These are phyloP conservation scores for Exophiala xenobiotica DNA, from an alignment of 2,329 filamentous ascomycete species.

Conservation along the genomic window DNA sequence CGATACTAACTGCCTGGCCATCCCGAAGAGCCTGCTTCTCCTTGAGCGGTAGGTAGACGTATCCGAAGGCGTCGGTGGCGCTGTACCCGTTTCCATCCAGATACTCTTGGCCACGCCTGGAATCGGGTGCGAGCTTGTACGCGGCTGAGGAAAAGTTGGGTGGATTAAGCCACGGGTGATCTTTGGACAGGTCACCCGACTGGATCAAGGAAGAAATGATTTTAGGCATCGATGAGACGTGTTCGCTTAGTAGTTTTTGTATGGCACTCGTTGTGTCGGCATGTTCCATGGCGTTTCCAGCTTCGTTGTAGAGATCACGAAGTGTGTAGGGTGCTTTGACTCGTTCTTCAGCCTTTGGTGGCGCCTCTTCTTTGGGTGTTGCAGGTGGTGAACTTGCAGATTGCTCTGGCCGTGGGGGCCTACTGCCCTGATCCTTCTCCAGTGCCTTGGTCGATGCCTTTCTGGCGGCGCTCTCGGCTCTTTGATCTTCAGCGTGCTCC, in stretches of 20 bases:
- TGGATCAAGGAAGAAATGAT: constrained; percentile 27
- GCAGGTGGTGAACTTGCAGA: constrained; percentile 8
- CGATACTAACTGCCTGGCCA: constrained; percentile 43
- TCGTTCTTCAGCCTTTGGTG: constrained; percentile 6
- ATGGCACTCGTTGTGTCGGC: constrained; percentile 9
- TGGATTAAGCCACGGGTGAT: constrained; percentile 41
- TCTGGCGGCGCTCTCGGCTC: not conserved
- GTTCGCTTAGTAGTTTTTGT: constrained; percentile 26
- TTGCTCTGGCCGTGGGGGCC: not conserved
- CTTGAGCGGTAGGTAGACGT: constrained; percentile 44
- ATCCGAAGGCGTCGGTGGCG: constrained; percentile 37
- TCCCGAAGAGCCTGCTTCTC: constrained; percentile 43
- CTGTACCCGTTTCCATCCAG: constrained; percentile 31
- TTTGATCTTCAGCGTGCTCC: constrained; percentile 2
- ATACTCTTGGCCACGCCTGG: constrained; percentile 29
- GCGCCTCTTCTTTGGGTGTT: constrained; percentile 14
- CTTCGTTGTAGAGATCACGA: constrained; percentile 28
- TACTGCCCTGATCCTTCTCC: not conserved
- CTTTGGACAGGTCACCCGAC: constrained; percentile 36
- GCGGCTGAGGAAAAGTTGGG: constrained; percentile 33
- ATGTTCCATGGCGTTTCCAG: constrained; percentile 11
- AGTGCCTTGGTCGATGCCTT: not conserved
- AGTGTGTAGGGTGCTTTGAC: constrained; percentile 21
- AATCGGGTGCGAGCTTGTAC: constrained; percentile 29
- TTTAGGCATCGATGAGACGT: constrained; percentile 26